A percentile compares a stretch with the other conserved stretches of the same genome.
Conservation (phyloP, 768 basidiomycete genomes). For the Suillus decipiens region DNA sequence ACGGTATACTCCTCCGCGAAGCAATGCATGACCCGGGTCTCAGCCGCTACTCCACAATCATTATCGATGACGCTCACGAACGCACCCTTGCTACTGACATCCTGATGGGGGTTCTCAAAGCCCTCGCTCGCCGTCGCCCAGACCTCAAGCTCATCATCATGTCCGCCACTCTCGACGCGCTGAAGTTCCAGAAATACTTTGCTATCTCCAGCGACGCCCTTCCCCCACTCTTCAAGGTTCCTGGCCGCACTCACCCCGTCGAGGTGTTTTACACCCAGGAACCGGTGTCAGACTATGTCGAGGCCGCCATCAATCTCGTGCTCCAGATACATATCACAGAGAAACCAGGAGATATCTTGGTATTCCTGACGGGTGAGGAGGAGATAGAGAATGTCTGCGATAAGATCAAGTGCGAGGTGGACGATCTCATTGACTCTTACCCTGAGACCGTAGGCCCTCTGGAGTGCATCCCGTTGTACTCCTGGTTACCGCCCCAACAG, state of each 20-base stretch:
- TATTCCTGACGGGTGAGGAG: conserved; percentile 98
- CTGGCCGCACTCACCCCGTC: conserved; percentile 92
- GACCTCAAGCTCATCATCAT: conserved; percentile 98
- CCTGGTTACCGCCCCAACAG: conserved; percentile 89
- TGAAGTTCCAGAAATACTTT: conserved; percentile 98
- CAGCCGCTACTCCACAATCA: conserved; percentile 92
- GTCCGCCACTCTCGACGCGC: conserved; percentile 96
- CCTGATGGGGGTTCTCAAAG: conserved; percentile 94
- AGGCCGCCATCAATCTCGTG: conserved; percentile 94
- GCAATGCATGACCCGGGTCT: conserved; percentile 96
- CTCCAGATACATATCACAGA: conserved; percentile 97
- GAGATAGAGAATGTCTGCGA: conserved; percentile 97
- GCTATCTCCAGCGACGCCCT: conserved; percentile 40
- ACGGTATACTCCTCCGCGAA: conserved; percentile 98
- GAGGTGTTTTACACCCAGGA: conserved; percentile 94
- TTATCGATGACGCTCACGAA: conserved; percentile 98
- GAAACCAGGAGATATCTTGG: conserved; percentile 86
- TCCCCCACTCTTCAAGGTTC: conserved; percentile 87
- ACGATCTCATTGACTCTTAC: conserved; percentile 74
- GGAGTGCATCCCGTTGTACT: conserved; percentile 91
- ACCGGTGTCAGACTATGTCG: conserved; percentile 94
- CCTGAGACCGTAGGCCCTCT: conserved; percentile 82
- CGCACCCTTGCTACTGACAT: conserved; percentile 97
- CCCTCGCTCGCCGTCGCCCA: conserved; percentile 71
- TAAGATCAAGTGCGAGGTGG: conserved; percentile 90